Base-by-base conservation (phyloP, 352 stramenopile species). In the Globisporangium echinulatum region DNA sequence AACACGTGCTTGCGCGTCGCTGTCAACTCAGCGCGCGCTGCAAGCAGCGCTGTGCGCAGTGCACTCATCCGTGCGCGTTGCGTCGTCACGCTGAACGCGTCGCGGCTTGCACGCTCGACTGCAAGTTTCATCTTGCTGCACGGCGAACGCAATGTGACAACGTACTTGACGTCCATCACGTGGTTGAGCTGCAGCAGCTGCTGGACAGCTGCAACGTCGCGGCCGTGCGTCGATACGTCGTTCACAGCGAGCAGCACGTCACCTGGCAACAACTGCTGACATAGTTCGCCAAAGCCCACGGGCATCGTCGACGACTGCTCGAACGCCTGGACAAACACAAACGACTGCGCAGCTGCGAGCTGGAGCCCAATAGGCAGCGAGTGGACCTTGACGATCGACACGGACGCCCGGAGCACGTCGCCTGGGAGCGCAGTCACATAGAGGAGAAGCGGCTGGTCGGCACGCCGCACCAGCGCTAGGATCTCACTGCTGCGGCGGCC, bases 171-270 rank as follows among this genome's bases (percentile, higher is more conserved):
- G 17, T 73, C 61, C n/a, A 44, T 49, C 8, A 56, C 40, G 48
- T 71, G 70, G 5, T 70, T 59, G 8, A 70, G 50, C 40, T 46
- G 46, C 9, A 87, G 19, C 42, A 80, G 51, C 17, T 69, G 52
- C 48, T 77, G 56, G 13, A 88, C 67, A 47, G 86, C 72, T 4
- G 70, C 52, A 5, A 75, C 44, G n/a, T 65, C 48, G 52, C 77
- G 78, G 0, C 63, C 74, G 7, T 49, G 62, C 0, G 61, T 66
- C 3, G 52, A 52, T 14, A 58, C 39, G 14, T 72, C 64, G 48
- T 89, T 75, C 14, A 90, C 62, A 62, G 78, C 80, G 25, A 81
- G 56, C 8, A 92, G 53, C 15, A 88, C 70, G 62, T 92, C 82
- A 15, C 80, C 81, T 0, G 82, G 80, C 61, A 88, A 80, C 14